Evolutionary conservation across 169 alveolate genomes (phyloP).

Genomic region (Ichthyophthirius multifiliis): DNA sequence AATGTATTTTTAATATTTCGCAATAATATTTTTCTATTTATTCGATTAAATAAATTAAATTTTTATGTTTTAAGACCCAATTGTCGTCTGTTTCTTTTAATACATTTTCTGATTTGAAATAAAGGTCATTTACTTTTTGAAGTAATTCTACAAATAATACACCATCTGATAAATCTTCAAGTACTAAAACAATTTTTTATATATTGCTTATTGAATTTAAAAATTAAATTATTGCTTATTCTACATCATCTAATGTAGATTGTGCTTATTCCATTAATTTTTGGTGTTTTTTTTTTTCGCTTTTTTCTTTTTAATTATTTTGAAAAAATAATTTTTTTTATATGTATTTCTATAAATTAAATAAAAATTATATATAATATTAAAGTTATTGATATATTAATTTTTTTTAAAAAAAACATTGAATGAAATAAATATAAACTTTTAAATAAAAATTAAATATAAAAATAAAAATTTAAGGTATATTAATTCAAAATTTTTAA

Average conservation of each 20-base stretch:
- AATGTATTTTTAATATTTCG: not conserved
- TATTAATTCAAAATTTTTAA: too few relatives aligned
- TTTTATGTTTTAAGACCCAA: not conserved
- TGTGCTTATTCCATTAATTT: too few relatives aligned
- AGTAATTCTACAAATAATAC: not conserved
- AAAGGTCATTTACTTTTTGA: not conserved
- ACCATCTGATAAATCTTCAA: slow-evolving; percentile 4
- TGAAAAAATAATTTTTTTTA: too few relatives aligned
- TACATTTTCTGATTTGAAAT: not conserved
- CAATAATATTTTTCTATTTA: not conserved
- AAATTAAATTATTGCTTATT: not conserved
- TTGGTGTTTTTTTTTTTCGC: too few relatives aligned
- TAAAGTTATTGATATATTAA: too few relatives aligned
- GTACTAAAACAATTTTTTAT: not conserved
- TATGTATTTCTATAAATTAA: too few relatives aligned
- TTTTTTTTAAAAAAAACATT: too few relatives aligned
- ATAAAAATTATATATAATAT: too few relatives aligned
- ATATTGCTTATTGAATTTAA: not conserved
- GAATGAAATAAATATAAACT: too few relatives aligned
- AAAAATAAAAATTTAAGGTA: too few relatives aligned
- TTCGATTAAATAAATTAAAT: not conserved
- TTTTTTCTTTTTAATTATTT: too few relatives aligned
- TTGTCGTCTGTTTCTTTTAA: not conserved
- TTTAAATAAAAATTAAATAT: too few relatives aligned
- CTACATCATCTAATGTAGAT: slow-evolving; percentile 2